Conservation (phyloP, 768 basidiomycete species). For the Lyophyllum semitale region DNA sequence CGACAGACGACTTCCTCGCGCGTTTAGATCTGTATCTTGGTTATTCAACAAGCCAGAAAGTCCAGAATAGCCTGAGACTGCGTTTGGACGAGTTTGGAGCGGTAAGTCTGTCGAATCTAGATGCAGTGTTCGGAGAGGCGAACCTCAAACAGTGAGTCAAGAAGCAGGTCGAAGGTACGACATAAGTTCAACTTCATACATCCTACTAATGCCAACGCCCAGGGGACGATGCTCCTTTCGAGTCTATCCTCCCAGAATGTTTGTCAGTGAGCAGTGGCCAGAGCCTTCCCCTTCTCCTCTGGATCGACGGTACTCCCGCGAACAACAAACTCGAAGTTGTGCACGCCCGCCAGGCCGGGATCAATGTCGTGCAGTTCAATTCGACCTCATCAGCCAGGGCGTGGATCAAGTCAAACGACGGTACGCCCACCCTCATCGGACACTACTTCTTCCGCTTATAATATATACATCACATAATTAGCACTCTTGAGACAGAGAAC, state of each 20-base stretch:
- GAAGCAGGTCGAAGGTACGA: background rate
- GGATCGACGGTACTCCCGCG: conserved; percentile 27
- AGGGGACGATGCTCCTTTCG: background rate
- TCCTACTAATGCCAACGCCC: background rate
- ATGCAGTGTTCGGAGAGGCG: conserved; percentile 13
- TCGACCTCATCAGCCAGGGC: conserved; percentile 29
- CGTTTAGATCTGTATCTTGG: conserved; percentile 15
- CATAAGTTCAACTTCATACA: background rate
- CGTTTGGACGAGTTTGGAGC: conserved; percentile 20
- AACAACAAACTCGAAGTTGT: conserved; percentile 15
- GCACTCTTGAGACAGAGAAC: too few relatives aligned
- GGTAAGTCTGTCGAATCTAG: conserved; percentile 20
- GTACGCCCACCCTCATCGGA: too few relatives aligned
- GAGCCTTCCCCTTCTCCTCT: conserved; percentile 24
- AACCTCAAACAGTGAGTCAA: conserved; percentile 14
- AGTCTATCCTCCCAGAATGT: too few relatives aligned
- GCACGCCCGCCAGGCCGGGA: conserved; percentile 16
- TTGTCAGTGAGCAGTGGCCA: too few relatives aligned
- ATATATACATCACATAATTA: too few relatives aligned
- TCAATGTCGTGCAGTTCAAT: conserved; percentile 23
- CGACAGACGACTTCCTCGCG: conserved; percentile 2
- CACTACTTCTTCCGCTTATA: too few relatives aligned
- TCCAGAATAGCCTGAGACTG: conserved; percentile 8
- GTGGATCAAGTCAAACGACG: conserved; percentile 32
- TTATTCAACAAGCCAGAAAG: conserved; percentile 13